Percentiles rank a stretch among this genome's conserved stretches.
phyloP scores from a whole-genome alignment of 768 basidiomycete genomes.

The Leccinellum albellum region DNA sequence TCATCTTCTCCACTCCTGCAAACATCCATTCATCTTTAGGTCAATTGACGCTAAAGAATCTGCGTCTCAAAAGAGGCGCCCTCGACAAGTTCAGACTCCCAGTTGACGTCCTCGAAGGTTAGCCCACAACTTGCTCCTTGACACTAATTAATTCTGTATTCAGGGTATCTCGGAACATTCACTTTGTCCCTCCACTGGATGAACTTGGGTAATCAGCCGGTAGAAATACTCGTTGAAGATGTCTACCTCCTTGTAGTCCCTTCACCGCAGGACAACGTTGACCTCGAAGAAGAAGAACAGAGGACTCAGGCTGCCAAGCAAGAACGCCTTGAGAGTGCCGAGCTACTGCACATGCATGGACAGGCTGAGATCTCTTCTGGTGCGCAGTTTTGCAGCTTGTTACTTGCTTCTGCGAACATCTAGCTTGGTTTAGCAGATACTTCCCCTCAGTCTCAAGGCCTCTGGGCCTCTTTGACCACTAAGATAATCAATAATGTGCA shows the following conservation, averaged over 20 bases:
- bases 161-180: conserved; percentile 84
- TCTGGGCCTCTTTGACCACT: conserved; percentile 75
- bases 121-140: background rate
- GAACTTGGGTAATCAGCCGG: conserved; percentile 85
- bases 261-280: conserved; percentile 58
- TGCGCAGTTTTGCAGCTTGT: conserved; percentile 20
- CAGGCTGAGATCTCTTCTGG: conserved; percentile 51
- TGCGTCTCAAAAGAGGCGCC: conserved; percentile 88
- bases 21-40: conserved; percentile 40
- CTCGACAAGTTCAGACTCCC: conserved; percentile 95
- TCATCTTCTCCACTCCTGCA: background rate
- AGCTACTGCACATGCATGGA: conserved; percentile 67
- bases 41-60: conserved; percentile 70
- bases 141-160: background rate
- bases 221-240: conserved; percentile 88
- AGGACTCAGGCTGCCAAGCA: conserved; percentile 82
- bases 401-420: background rate
- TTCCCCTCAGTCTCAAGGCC: conserved; percentile 75
- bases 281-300: conserved; percentile 81
- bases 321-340: conserved; percentile 86
- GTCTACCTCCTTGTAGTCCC: conserved; percentile 92
- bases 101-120: conserved; percentile 92
- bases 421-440: conserved; percentile 35
- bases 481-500: conserved; percentile 96
- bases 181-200: conserved; percentile 86